Conservation (phyloP, 73 alveolate genomes). For the Symbiodinium pilosum region DNA sequence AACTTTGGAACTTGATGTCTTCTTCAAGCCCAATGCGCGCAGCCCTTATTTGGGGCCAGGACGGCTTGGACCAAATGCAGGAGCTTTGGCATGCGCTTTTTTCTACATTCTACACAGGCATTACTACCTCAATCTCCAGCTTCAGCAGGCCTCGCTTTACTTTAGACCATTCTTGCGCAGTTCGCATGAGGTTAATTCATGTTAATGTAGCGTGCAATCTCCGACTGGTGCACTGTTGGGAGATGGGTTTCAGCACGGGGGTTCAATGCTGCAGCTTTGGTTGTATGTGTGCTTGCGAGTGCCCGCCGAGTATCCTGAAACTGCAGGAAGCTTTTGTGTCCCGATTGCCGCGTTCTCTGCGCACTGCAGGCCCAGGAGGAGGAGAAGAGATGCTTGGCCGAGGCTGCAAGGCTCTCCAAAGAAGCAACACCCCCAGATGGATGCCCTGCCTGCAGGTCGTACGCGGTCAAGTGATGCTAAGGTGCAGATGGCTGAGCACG, state of each 20-base stretch:
- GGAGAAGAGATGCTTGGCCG: slow-evolving; percentile 57
- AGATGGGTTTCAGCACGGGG: no score
- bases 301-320: no score
- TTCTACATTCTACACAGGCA: not conserved
- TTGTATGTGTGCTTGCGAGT: no score
- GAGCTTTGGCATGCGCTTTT: not conserved
- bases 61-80: not conserved
- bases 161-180: no score
- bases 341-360: not conserved
- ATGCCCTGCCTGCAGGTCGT: not conserved
- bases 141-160: not conserved
- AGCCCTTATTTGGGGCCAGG: not conserved
- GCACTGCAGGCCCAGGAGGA: slow-evolving; percentile 47
- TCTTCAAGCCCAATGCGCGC: slow-evolving; percentile 65
- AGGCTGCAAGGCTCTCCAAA: slow-evolving; percentile 49
- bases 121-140: slow-evolving; percentile 37
- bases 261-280: not conserved
- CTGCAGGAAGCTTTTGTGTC: not conserved
- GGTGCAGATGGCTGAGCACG: slow-evolving; percentile 92
- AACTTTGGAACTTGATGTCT: slow-evolving; percentile 39
- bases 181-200: no score
- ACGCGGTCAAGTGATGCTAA: not conserved
- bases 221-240: no score
- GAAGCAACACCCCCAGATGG: not conserved
- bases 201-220: no score